Evolutionary conservation across 2,329 filamentous ascomycete genomes (phyloP), one percentile per base, ranked within the genome.

Genomic region (Fusarium sp.): DNA sequence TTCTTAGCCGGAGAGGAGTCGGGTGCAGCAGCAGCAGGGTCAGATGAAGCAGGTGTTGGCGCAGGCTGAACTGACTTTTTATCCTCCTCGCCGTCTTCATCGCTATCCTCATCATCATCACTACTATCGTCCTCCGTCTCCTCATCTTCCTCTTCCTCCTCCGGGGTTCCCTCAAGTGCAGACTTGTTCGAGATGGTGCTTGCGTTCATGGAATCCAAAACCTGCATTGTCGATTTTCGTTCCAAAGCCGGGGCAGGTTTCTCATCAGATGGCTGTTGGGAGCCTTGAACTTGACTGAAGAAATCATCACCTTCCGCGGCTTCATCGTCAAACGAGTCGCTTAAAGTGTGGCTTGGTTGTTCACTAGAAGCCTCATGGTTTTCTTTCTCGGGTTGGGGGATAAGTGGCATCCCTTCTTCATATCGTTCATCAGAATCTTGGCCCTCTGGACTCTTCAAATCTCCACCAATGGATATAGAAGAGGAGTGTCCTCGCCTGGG

Each of bases 191-290:
- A 76, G 30, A 77, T 71, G 11, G 79, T 64, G 10, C 81, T 78
- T 9, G 82, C 80, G 30, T 86, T 81, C 69, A 90, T 76, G 4
- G 86, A 85, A 32, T 86, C 84, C 65, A 94, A 83, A 3, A 92
- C 91, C 80, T 94, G 90, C 77, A 88, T 86, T 0, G 92, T 94
- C 26, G 91, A 92, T 80, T 94, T 94, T 63, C 92, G 88, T 73
- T 90, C 87, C n/a, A 94, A 75, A 3, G 80, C 48, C 74, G 69
- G 75, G 30, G 71, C 51, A 32, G 55, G 51, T 15, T 57, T 50
- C 38, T 55, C 65, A 24, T 72, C 56, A 36, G 59, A 42, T 18
- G 73, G 74, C 6, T 74, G 63, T n/a, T 78, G 76, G 15, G 82
- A 70, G 17, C 74, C 75, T 51, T 84, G 82, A 75, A 88, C 82